A percentile compares a stretch with the other conserved stretches of the same genome.
Conservation (phyloP, 148 eudicot species). For the Vaccinium darrowii region DNA sequence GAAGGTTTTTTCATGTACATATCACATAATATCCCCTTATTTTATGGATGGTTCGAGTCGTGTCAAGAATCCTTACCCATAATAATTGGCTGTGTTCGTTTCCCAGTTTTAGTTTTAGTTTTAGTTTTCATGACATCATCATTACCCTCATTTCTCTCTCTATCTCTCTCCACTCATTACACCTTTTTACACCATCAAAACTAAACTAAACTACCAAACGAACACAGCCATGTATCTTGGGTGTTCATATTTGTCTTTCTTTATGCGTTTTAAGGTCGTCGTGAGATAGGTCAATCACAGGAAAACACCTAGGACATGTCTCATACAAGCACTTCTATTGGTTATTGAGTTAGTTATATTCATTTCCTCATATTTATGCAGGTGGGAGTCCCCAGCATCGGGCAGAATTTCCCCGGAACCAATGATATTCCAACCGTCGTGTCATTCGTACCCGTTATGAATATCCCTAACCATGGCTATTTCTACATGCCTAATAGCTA, state of each 20-base stretch:
- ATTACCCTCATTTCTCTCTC: no score
- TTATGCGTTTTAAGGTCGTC: background rate
- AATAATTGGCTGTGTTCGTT: no score
- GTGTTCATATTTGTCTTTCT: background rate
- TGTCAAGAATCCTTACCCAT: background rate
- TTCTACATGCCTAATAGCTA: conserved; percentile 13
- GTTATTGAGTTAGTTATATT: background rate
- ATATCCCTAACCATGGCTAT: conserved; percentile 13
- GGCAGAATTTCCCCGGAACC: conserved; percentile 13
- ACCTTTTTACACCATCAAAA: no score
- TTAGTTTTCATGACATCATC: no score
- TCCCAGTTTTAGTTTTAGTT: no score
- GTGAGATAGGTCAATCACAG: background rate
- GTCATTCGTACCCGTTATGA: conserved; percentile 17
- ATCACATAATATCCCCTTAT: background rate
- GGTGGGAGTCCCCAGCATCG: conserved; percentile 19
- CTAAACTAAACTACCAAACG: no score
- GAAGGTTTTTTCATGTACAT: background rate
- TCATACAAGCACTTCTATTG: background rate
- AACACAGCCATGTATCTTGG: background rate
- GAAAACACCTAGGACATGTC: background rate
- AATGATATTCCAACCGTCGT: background rate
- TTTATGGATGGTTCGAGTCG: background rate
- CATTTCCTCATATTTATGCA: conserved; percentile 5
- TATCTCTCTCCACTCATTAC: no score